These are phyloP conservation scores for Lentinula detonsa DNA, from an alignment of 768 basidiomycete genomes.

Conservation along the genomic window DNA sequence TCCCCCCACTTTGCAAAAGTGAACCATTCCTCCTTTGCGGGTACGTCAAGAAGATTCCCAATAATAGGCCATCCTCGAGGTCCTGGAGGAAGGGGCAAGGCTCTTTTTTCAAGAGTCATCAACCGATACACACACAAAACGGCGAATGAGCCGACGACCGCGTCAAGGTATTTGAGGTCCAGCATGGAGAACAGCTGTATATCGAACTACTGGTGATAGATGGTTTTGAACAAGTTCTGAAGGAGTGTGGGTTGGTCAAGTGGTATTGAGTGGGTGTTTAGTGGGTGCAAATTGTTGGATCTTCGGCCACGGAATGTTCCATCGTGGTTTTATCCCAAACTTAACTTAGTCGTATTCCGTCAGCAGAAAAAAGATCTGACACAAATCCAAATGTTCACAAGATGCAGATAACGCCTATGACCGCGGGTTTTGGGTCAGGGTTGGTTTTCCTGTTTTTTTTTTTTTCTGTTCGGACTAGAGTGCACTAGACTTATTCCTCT, in stretches of 20 bases:
- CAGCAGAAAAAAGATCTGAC: not conserved
- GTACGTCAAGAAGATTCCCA: conserved; percentile 15
- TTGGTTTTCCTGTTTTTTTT: not conserved
- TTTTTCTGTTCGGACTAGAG: not conserved
- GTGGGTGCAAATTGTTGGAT: not conserved
- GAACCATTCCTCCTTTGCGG: conserved; percentile 10
- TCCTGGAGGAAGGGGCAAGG: conserved; percentile 7
- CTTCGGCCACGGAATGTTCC: not conserved
- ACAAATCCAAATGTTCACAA: not conserved
- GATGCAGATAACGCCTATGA: not conserved
- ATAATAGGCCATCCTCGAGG: conserved; percentile 13
- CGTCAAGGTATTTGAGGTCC: not conserved
- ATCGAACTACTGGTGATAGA: not conserved
- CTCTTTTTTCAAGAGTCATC: not conserved
- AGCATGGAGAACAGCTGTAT: not conserved
- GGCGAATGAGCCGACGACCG: not conserved
- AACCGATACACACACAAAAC: not conserved
- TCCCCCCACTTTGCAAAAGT: conserved; percentile 15
- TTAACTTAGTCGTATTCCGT: not conserved
- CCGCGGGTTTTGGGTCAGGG: not conserved
- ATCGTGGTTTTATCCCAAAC: not conserved
- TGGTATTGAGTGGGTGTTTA: not conserved
- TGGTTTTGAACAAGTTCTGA: not conserved
- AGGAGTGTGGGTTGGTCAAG: not conserved
- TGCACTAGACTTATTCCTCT: no score